phyloP scores from a whole-genome alignment of 2,329 filamentous ascomycete genomes.

The Clonostachys byssicola region DNA sequence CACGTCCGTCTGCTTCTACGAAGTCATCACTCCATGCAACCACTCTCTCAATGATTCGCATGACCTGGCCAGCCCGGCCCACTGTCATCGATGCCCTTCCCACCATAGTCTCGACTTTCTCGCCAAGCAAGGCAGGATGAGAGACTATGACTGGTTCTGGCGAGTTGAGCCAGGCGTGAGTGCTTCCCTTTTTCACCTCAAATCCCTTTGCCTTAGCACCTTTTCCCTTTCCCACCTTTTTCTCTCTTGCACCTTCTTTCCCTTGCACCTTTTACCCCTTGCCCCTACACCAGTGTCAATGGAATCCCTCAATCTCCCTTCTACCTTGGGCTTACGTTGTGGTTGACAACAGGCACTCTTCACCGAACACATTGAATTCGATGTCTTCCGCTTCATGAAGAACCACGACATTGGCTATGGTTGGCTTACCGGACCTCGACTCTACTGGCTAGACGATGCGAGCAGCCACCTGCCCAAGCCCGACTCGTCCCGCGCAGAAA shows the following conservation, averaged over 20 bases:
- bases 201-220: no score
- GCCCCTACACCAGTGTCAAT: not conserved
- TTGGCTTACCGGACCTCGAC: constrained; percentile 11
- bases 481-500: no score
- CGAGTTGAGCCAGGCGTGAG: constrained; percentile 56
- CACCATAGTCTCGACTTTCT: constrained; percentile 78
- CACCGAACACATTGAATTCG: constrained; percentile 67
- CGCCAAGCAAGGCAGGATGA: constrained; percentile 70
- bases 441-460: no score
- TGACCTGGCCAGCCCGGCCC: constrained; percentile 28
- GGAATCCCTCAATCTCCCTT: not conserved
- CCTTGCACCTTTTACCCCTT: not conserved
- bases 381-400: constrained; percentile 81
- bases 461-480: no score
- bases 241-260: no score
- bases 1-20: constrained; percentile 66
- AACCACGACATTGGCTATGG: constrained; percentile 80
- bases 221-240: no score
- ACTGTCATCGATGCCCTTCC: not conserved
- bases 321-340: constrained; percentile 1
- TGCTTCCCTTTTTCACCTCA: constrained; percentile 2
- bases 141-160: constrained; percentile 57
- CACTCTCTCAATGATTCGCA: not conserved
- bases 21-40: constrained; percentile 44
- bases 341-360: constrained; percentile 40